phyloP scores from a whole-genome alignment of 208 protist genomes.

The Leishmania tropica region DNA sequence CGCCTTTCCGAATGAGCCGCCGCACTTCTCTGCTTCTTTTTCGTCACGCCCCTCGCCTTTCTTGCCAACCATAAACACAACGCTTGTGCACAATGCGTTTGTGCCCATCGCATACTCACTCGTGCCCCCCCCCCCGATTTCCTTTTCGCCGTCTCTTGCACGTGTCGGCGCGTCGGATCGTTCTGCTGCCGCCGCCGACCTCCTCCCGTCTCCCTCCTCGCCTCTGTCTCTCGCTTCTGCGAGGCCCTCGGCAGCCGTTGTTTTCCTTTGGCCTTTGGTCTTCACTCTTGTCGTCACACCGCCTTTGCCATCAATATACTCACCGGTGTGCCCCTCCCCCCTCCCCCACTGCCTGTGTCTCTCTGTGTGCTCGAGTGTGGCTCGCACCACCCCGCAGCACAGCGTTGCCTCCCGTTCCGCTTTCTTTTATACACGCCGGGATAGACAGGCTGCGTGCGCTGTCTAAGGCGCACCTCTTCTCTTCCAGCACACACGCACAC shows the following conservation, averaged over 20 bases:
- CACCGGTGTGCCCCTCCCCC: not conserved
- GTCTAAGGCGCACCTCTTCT: not conserved
- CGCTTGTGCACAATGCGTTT: not conserved
- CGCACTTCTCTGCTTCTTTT: constrained; percentile 16
- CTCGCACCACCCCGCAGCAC: not conserved
- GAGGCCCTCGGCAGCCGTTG: not conserved
- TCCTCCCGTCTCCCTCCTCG: not conserved
- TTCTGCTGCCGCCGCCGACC: not conserved
- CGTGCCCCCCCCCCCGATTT: not conserved
- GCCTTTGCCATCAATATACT: not conserved
- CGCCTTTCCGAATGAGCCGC: not conserved
- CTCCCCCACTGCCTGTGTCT: not conserved
- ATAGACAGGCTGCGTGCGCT: not conserved
- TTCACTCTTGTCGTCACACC: constrained; percentile 4
- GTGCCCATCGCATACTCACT: not conserved
- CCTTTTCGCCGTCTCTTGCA: not conserved
- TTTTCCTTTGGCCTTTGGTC: not conserved
- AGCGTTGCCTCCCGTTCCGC: constrained; percentile 3
- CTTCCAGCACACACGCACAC: not conserved
- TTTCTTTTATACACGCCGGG: not conserved
- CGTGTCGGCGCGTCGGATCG: not conserved
- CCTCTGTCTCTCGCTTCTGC: not conserved
- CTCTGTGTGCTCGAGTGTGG: not conserved
- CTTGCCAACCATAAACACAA: not conserved
- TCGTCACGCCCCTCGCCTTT: not conserved